Conservation (phyloP, 129 eudicot genomes). For the Flaveria sonorensis region DNA sequence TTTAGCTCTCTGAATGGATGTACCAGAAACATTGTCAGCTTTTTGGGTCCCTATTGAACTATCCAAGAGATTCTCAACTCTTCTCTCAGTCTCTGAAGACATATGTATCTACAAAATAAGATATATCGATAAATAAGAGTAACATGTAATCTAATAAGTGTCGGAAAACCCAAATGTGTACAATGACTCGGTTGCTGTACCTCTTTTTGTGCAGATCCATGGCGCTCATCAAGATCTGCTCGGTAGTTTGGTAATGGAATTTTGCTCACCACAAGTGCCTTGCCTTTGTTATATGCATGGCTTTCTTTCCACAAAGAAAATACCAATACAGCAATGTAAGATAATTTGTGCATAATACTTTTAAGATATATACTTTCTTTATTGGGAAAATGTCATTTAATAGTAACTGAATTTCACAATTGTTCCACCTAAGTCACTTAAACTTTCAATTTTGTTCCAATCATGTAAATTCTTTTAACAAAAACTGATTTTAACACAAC, state of each 20-base stretch:
- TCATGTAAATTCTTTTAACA: neutral
- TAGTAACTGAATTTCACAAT: neutral
- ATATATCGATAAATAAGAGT: neutral
- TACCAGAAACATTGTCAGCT: slow-evolving; percentile 30
- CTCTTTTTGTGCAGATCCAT: slow-evolving; percentile 90
- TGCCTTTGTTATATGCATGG: slow-evolving; percentile 93
- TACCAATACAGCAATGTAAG: slow-evolving; percentile 28
- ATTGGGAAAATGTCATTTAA: neutral
- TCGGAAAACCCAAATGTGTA: neutral
- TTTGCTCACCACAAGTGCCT: slow-evolving; percentile 91
- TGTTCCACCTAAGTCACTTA: neutral
- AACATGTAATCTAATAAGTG: neutral
- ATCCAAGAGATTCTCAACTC: slow-evolving; percentile 70
- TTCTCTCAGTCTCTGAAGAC: slow-evolving; percentile 83
- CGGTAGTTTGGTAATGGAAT: slow-evolving; percentile 86
- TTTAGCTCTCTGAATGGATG: slow-evolving; percentile 49
- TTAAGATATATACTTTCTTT: neutral
- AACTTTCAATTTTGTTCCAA: neutral
- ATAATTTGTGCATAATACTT: neutral
- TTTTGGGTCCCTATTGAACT: slow-evolving; percentile 48
- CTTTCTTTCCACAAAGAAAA: slow-evolving; percentile 74
- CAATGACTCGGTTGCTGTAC: slow-evolving; percentile 33
- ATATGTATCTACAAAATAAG: slow-evolving; percentile 63
- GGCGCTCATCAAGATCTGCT: slow-evolving; percentile 93
- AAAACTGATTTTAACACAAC: neutral